A percentile compares a stretch with the other conserved stretches of the same genome.
Evolutionary conservation across 495 filamentous ascomycete genomes (phyloP).

Genomic region (Podospora comata): DNA sequence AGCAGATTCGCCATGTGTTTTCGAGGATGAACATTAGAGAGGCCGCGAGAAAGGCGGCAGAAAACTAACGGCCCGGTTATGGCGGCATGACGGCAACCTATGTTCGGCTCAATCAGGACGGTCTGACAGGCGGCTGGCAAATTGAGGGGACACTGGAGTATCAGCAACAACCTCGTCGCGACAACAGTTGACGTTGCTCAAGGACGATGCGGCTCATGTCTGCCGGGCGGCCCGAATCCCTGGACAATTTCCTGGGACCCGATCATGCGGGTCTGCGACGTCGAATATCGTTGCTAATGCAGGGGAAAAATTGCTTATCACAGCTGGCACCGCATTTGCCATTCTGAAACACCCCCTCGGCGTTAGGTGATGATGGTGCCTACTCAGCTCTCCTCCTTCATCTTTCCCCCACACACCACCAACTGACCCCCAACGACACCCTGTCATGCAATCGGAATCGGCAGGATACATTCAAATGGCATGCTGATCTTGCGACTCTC

Average conservation of each 20-base stretch:
- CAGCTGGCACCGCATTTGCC: conserved; percentile 16
- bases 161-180: neutral
- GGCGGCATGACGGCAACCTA: neutral
- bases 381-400: neutral
- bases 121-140: neutral
- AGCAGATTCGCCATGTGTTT: conserved; percentile 75
- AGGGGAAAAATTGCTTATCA: conserved; percentile 30
- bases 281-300: conserved; percentile 31
- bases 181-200: conserved; percentile 2
- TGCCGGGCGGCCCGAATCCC: conserved; percentile 24
- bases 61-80: neutral
- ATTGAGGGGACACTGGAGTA: neutral
- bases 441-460: conserved; percentile 13
- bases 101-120: no score
- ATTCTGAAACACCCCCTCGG: conserved; percentile 26
- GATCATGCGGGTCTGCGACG: conserved; percentile 32
- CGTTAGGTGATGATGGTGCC: conserved; percentile 18
- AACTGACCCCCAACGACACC: conserved; percentile 4
- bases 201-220: conserved; percentile 30
- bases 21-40: conserved; percentile 40
- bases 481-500: neutral
- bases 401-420: neutral
- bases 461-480: neutral
- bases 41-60: neutral
- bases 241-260: conserved; percentile 30